phyloP scores from a whole-genome alignment of 306 rosid species.

The Betula pendula region DNA sequence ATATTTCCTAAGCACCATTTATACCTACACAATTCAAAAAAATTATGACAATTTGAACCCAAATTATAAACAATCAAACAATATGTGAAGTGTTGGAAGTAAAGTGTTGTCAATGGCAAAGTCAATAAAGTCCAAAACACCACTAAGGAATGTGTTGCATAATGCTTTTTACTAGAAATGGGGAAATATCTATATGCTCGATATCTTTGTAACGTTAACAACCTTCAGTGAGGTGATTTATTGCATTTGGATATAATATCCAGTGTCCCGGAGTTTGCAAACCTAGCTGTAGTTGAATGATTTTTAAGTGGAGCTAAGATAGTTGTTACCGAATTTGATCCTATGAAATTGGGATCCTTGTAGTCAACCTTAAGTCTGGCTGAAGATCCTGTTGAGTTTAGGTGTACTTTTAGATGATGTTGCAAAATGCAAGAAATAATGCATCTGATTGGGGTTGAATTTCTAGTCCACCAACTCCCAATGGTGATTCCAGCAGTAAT shows the following conservation, averaged over 20 bases:
- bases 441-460: neutral
- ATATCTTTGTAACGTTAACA: constrained; percentile 11
- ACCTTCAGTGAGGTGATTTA: neutral
- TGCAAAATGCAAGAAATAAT: neutral
- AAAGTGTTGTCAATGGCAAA: too few species aligned
- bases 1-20: too few species aligned
- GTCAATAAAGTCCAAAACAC: too few species aligned
- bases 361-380: neutral
- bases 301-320: neutral
- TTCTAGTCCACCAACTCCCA: neutral
- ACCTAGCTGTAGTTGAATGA: neutral
- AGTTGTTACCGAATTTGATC: neutral
- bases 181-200: neutral
- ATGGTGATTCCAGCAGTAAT: neutral
- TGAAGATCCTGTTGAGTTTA: neutral
- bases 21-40: too few species aligned
- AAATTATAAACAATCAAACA: too few species aligned
- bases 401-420: neutral
- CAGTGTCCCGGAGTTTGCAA: neutral
- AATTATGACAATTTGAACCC: too few species aligned
- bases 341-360: neutral
- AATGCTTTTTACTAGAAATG: constrained; percentile 2
- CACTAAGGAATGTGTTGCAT: constrained; percentile 4
- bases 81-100: too few species aligned
- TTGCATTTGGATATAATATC: neutral